phyloP scores from a whole-genome alignment of 345 rosid species.

The Camelina hispida region DNA sequence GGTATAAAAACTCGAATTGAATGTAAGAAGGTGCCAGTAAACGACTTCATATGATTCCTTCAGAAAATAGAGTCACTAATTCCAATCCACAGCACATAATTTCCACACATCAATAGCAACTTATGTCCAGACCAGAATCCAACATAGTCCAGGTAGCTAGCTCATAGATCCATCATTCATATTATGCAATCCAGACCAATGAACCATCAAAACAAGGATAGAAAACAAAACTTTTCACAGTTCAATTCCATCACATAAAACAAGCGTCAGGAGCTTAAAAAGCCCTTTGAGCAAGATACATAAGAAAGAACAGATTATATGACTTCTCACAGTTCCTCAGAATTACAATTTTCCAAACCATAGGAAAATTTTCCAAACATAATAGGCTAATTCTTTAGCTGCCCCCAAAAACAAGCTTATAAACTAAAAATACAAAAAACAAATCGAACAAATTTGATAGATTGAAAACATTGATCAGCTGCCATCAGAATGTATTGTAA shows the following conservation, averaged over 20 bases:
- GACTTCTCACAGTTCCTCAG: constrained; percentile 15
- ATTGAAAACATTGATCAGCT: constrained; percentile 15
- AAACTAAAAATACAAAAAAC: neutral
- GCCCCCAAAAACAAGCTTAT: neutral
- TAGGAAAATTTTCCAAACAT: constrained; percentile 28
- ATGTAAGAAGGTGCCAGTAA: neutral
- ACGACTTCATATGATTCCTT: neutral
- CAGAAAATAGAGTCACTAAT: too few relatives aligned
- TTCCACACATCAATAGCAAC: neutral
- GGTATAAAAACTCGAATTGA: neutral
- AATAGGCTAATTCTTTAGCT: neutral
- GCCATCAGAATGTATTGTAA: constrained; percentile 37
- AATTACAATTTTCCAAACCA: neutral
- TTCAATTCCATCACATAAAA: neutral
- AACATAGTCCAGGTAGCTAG: neutral
- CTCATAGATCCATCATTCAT: neutral
- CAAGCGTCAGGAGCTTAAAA: constrained; percentile 7
- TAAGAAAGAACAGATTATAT: neutral
- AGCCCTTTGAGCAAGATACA: constrained; percentile 12
- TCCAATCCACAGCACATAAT: neutral
- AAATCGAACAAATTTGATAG: neutral
- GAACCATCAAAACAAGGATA: constrained; percentile 25
- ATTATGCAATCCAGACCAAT: neutral
- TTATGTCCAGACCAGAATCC: neutral
- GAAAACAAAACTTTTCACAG: constrained; percentile 13